Evolutionary conservation across 805 yeast genomes (phyloP), one percentile per base, ranked within the genome.

Genomic region (Candida piceae): DNA sequence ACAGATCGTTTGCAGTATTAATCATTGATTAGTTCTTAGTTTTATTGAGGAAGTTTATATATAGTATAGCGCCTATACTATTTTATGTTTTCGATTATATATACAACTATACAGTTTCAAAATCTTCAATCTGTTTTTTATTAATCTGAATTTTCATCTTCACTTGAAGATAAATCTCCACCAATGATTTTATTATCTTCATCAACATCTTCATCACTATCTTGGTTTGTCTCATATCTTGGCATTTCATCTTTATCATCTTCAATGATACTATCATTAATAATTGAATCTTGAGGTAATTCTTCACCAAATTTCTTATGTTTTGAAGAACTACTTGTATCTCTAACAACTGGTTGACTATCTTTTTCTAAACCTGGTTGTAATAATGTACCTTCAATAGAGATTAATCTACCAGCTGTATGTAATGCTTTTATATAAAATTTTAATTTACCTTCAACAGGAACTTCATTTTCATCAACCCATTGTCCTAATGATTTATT

Each of bases 361-460:
- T 74, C 80, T 36, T 60, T 60, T 45, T 75, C 83, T 20, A 64
- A 56, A 16, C 79, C 81, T 4, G 83, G 80, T 43, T 67, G 55
- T 18, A 83, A 59, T 42, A 89, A 67, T 1, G 96, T 80, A n/a
- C 97, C 97, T 43, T 88, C 94, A 11, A 90, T 72, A 8, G 94
- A 81, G 12, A 89, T 78, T 38, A 86, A 81, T 59, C 79, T 82
- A 7, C 96, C 95, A 5, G 89, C 74, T 11, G 81, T 76, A 61
- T 75, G 81, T 36, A 90, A 69, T 19, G 78, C 69, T 55, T 80
- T 84, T 29, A 90, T 76, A 3, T 79, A 76, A 60, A 93, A 88
- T 48, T 69, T 70, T 34, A 90, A 60, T 59, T 86, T 87, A 4
- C 96, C 97, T 47, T 84, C 96, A 15, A 93, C 68, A 37, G 80